Evolutionary conservation across 495 filamentous ascomycete species (phyloP), one percentile per base, ranked within the genome.

Genomic region (Viridothelium virens): DNA sequence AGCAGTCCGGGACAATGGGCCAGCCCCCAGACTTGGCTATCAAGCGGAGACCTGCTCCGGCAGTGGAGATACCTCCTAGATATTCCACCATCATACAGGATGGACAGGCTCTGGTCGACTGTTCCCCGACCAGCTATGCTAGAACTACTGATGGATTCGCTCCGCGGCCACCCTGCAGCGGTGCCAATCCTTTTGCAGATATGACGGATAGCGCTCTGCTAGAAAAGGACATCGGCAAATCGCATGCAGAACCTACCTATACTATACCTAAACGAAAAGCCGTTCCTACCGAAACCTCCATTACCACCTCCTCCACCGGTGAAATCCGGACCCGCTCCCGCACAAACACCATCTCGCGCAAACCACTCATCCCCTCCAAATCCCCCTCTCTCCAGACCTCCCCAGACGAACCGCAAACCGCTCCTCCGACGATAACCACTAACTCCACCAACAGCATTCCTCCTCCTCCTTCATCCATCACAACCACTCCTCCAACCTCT

Each of bases 211-310:
- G 64, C 63, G 69, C 65, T 69, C 71, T 70, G 67, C 68, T 65
- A 62, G 63, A 71, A 61, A 67, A 69, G 61, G 64, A 65, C 31
- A 48, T 47, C 34, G 65, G 65, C 31, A 41, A 61, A 2, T 0
- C 41, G 1, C 36, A 25, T 44, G 16, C 63, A 5, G 56, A 59
- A 38, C 46, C 61, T 65, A 65, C 69, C 63, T 68, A 75, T 25
- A 56, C 72, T 61, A 63, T 77, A 41, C 75, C 76, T 2, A 78
- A 78, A 67, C 71, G 76, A 56, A 77, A 76, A 69, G 71, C 75
- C 67, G 65, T 78, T 66, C 75, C 75, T 39, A 66, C 63, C 64
- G 76, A 75, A 65, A 71, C 71, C 37, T 39, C 56, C 33, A 62
- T n/a, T 14, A 63, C 3, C 11, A 33, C 3, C 31, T 12, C 36